Evolutionary conservation across 2,329 filamentous ascomycete species (phyloP).

Genomic region (Mycosphaerella sp.): DNA sequence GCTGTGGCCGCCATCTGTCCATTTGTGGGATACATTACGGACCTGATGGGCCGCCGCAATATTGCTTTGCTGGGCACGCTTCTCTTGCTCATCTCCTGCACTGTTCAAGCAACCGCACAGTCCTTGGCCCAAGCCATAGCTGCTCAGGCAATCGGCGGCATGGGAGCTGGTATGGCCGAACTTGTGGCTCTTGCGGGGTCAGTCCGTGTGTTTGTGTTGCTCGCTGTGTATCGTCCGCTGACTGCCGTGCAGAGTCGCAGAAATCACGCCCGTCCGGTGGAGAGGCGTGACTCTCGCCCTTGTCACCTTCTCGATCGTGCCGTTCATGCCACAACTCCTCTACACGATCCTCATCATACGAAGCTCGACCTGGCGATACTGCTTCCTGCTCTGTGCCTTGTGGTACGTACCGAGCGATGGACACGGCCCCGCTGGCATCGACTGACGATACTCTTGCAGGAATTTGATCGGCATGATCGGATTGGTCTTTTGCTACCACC

Average conservation of each 20-base stretch:
- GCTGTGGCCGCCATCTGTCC: conserved; percentile 25
- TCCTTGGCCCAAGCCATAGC: conserved; percentile 17
- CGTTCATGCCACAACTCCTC: conserved; percentile 56
- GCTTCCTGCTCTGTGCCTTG: conserved; percentile 48
- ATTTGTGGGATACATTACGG: conserved; percentile 23
- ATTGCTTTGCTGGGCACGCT: conserved; percentile 18
- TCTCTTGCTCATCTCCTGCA: conserved; percentile 18
- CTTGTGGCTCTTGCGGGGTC: conserved; percentile 22
- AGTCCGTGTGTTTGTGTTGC: neutral
- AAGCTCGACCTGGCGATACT: conserved; percentile 48
- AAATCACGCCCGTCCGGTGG: conserved; percentile 23
- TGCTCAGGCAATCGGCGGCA: conserved; percentile 22
- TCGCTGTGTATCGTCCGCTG: neutral
- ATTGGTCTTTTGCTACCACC: conserved; percentile 49
- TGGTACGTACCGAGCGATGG: conserved; percentile 29
- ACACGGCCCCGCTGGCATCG: too few species aligned
- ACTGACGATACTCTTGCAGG: conserved; percentile 13
- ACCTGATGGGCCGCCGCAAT: conserved; percentile 21
- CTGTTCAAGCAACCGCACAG: conserved; percentile 18
- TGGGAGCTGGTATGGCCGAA: conserved; percentile 23
- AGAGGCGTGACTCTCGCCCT: conserved; percentile 24
- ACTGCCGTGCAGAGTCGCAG: conserved; percentile 17
- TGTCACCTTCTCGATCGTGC: conserved; percentile 56
- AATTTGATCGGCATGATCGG: conserved; percentile 47
- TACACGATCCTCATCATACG: conserved; percentile 53